Evolutionary conservation across 2,329 filamentous ascomycete species (phyloP).

Genomic region (Mariannaea sp.): DNA sequence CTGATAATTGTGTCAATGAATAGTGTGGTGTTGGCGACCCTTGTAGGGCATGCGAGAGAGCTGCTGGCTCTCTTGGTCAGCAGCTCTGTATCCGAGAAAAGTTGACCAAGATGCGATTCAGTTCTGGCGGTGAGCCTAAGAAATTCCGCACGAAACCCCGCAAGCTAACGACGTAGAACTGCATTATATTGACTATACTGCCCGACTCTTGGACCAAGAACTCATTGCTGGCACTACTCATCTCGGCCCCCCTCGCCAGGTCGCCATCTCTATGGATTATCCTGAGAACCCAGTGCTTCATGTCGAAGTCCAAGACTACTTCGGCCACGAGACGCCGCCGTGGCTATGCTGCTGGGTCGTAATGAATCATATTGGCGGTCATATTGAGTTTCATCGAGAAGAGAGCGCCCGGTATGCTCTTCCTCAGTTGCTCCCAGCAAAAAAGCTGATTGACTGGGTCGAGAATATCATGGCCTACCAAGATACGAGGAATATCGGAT

Average conservation of each 20-base stretch:
- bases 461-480: constrained; percentile 33
- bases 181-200: constrained; percentile 39
- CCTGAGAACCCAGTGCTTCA: constrained; percentile 32
- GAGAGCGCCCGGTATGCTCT: constrained; percentile 37
- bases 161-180: constrained; percentile 29
- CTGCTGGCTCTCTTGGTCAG: constrained; percentile 33
- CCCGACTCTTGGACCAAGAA: constrained; percentile 34
- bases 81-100: constrained; percentile 37
- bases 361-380: constrained; percentile 35
- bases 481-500: constrained; percentile 34
- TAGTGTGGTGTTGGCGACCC: constrained; percentile 36
- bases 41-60: constrained; percentile 33
- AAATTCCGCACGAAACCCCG: background rate
- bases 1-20: constrained; percentile 10
- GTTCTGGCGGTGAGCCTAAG: constrained; percentile 31
- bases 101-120: constrained; percentile 38
- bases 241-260: constrained; percentile 34
- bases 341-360: constrained; percentile 39
- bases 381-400: constrained; percentile 35
- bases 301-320: constrained; percentile 36
- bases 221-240: constrained; percentile 38
- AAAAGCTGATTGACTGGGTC: constrained; percentile 33
- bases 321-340: constrained; percentile 27
- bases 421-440: constrained; percentile 30
- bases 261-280: constrained; percentile 36